Evolutionary conservation across 306 rosid species (phyloP).

Genomic region (Ormosia emarginata): DNA sequence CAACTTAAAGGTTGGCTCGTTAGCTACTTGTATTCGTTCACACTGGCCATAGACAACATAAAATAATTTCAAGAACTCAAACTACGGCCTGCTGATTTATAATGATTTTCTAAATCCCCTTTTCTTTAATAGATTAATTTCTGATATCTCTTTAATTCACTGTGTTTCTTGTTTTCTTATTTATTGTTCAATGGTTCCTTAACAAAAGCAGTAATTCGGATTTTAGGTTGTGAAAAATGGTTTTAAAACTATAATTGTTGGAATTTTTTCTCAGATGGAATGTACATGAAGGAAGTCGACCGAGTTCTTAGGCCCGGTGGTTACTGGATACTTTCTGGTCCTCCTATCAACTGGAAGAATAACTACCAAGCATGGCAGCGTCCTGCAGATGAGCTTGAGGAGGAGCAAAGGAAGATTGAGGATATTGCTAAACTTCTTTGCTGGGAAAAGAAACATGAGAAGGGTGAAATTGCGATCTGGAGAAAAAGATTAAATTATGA

Average conservation of each 20-base stretch:
- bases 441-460: conserved; percentile 87
- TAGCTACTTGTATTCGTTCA: background rate
- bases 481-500: conserved; percentile 46
- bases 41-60: background rate
- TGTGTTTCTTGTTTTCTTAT: conserved; percentile 10
- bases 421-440: conserved; percentile 62
- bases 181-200: background rate
- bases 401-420: conserved; percentile 79
- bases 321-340: conserved; percentile 84
- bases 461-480: conserved; percentile 82
- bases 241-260: background rate
- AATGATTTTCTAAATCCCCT: background rate
- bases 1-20: background rate
- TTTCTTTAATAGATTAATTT: background rate
- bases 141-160: background rate
- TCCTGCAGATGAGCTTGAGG: conserved; percentile 61
- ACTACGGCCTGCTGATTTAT: background rate
- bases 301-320: conserved; percentile 92
- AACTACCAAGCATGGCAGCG: conserved; percentile 65
- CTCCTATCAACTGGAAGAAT: conserved; percentile 72
- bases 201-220: background rate
- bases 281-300: conserved; percentile 83
- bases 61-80: background rate
- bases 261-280: conserved; percentile 54
- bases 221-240: background rate